A percentile compares a stretch with the other conserved stretches of the same genome.
Evolutionary conservation across 306 rosid genomes (phyloP).

Genomic region (Styphnolobium japonicum): DNA sequence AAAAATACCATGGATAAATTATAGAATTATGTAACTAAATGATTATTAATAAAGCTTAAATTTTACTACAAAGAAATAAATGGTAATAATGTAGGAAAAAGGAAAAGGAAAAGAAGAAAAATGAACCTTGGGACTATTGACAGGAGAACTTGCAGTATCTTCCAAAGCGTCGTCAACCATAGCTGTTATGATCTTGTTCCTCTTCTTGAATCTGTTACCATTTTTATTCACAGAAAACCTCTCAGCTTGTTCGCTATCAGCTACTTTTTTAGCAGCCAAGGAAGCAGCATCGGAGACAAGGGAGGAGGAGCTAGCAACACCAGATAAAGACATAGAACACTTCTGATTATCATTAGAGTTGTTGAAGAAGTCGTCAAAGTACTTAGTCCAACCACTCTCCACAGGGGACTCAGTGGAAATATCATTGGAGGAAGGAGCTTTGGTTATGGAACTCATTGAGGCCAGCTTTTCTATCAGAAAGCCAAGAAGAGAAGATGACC

Average conservation of each 20-base stretch:
- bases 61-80: neutral
- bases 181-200: constrained; percentile 31
- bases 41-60: neutral
- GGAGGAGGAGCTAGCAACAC: constrained; percentile 23
- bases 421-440: constrained; percentile 24
- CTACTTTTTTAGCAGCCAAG: constrained; percentile 24
- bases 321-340: constrained; percentile 28
- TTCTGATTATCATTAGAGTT: neutral
- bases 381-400: constrained; percentile 86
- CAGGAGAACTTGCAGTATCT: constrained; percentile 87
- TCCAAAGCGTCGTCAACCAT: constrained; percentile 60
- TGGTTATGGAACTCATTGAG: constrained; percentile 37
- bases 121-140: constrained; percentile 55
- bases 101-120: neutral
- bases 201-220: constrained; percentile 36
- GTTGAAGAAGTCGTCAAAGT: constrained; percentile 65
- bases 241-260: neutral
- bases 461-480: neutral
- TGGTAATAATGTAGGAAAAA: neutral
- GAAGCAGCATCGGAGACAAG: constrained; percentile 59
- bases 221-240: constrained; percentile 11
- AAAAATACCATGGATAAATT: neutral
- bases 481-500: constrained; percentile 9
- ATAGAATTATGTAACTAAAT: neutral
- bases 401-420: constrained; percentile 30